Conservation (phyloP, 768 basidiomycete genomes). For the Lactarius evosmus region DNA sequence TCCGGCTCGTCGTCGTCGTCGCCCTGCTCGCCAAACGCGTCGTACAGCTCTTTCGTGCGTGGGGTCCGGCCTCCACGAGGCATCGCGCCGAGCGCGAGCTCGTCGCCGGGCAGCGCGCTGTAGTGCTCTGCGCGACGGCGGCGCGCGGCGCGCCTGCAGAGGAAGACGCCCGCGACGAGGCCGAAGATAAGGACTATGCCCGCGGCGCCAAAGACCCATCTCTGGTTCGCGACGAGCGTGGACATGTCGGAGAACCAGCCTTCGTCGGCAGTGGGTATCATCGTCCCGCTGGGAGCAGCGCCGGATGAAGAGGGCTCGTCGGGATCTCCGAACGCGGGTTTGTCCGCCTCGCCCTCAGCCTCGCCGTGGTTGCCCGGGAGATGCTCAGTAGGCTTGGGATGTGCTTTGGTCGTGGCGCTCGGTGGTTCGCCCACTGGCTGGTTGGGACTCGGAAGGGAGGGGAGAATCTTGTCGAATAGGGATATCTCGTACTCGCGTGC, state of each 20-base stretch:
- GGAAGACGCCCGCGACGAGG: conserved; percentile 65
- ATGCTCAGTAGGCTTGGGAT: conserved; percentile 81
- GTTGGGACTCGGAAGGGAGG: conserved; percentile 37
- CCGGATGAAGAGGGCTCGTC: conserved; percentile 29
- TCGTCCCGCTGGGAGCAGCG: conserved; percentile 33
- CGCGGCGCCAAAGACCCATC: conserved; percentile 89
- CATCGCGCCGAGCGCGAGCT: conserved; percentile 74
- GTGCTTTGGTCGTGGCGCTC: conserved; percentile 51
- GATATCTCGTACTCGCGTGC: conserved; percentile 63
- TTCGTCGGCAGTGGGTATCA: conserved; percentile 64
- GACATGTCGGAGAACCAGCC: conserved; percentile 84
- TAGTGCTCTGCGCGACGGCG: conserved; percentile 49
- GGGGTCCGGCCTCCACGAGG: conserved; percentile 38
- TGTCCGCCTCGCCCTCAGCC: conserved; percentile 74
- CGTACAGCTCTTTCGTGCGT: conserved; percentile 84
- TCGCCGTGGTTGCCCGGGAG: conserved; percentile 85
- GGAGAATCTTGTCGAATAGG: conserved; percentile 48
- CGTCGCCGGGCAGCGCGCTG: conserved; percentile 59
- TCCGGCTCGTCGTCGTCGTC: conserved; percentile 77
- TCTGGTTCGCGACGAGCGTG: conserved; percentile 67
- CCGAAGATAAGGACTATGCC: conserved; percentile 76
- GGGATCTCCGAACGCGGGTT: conserved; percentile 58
- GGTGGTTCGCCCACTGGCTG: conserved; percentile 34
- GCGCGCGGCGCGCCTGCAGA: conserved; percentile 64
- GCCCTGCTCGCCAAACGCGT: conserved; percentile 91